These are phyloP conservation scores for Coemansia sp. DNA, from an alignment of 192 early-diverging fungal species.

Conservation along the genomic window DNA sequence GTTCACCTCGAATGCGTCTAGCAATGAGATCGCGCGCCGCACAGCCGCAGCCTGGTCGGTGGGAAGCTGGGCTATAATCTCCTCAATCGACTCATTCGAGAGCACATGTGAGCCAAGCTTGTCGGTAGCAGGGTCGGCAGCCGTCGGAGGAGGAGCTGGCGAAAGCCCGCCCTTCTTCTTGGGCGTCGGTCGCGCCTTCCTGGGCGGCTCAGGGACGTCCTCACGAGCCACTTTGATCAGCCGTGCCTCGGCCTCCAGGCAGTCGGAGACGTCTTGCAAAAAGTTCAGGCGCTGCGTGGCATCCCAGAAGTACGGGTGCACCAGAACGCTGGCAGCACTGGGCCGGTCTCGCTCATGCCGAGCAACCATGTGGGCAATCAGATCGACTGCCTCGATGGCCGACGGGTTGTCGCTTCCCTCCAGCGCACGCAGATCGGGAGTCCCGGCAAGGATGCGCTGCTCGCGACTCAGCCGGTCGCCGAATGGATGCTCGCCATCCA, in stretches of 20 bases:
- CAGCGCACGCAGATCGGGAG: slow-evolving; percentile 73
- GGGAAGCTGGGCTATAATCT: slow-evolving; percentile 46
- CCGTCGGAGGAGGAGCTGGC: background rate
- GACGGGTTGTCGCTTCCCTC: slow-evolving; percentile 66
- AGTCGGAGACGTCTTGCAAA: slow-evolving; percentile 94
- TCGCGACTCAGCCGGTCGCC: slow-evolving; percentile 91
- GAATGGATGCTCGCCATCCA: slow-evolving; percentile 93
- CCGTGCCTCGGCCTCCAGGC: slow-evolving; percentile 85
- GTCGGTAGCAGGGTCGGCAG: background rate
- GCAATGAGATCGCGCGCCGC: slow-evolving; percentile 44
- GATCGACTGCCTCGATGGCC: slow-evolving; percentile 84
- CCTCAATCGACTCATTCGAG: slow-evolving; percentile 41
- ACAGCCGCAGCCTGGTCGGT: slow-evolving; percentile 43
- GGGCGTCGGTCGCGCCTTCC: slow-evolving; percentile 21
- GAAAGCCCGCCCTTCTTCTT: slow-evolving; percentile 38
- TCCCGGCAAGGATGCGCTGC: slow-evolving; percentile 82
- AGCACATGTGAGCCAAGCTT: slow-evolving; percentile 31
- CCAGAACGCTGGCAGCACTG: slow-evolving; percentile 72
- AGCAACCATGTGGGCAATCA: slow-evolving; percentile 90
- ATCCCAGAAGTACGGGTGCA: slow-evolving; percentile 97
- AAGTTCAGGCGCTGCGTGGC: slow-evolving; percentile 82
- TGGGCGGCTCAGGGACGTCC: slow-evolving; percentile 26
- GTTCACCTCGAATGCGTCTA: slow-evolving; percentile 48
- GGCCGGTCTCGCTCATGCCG: slow-evolving; percentile 80
- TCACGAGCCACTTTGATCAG: slow-evolving; percentile 55